Percentiles rank a stretch among this genome's conserved stretches.
Evolutionary conservation across 208 protist species (phyloP).

Genomic region (Trypanosoma vivax): DNA sequence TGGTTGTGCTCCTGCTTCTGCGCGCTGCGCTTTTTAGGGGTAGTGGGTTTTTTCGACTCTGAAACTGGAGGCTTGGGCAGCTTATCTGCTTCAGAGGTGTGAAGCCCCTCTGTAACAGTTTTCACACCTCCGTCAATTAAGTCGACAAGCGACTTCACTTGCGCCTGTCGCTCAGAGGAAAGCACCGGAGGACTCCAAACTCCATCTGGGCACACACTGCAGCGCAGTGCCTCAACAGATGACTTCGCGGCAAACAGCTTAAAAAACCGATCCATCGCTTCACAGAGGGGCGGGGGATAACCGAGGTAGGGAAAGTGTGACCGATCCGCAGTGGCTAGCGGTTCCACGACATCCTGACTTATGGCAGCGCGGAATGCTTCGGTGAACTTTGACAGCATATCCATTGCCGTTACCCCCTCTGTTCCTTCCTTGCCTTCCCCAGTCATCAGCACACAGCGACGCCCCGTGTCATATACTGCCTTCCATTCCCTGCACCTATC

Average conservation of each 20-base stretch:
- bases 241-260: background rate
- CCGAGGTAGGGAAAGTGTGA: too few relatives aligned
- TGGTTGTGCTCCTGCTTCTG: background rate
- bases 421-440: background rate
- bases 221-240: background rate
- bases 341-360: background rate
- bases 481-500: conserved; percentile 9
- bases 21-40: too few relatives aligned
- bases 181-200: too few relatives aligned
- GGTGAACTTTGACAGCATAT: conserved; percentile 4
- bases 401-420: background rate
- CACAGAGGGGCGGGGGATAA: background rate
- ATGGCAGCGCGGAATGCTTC: conserved; percentile 3
- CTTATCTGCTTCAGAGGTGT: too few relatives aligned
- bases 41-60: too few relatives aligned
- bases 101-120: too few relatives aligned
- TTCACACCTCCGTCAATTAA: too few relatives aligned
- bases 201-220: background rate
- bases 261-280: conserved; percentile 4
- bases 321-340: too few relatives aligned
- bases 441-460: conserved; percentile 8
- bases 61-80: too few relatives aligned
- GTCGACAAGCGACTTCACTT: too few relatives aligned
- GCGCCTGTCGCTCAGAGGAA: too few relatives aligned
- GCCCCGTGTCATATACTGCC: conserved; percentile 10